Base-by-base conservation (phyloP, 495 filamentous ascomycete species). In the Trichoderma orchidacearum region DNA sequence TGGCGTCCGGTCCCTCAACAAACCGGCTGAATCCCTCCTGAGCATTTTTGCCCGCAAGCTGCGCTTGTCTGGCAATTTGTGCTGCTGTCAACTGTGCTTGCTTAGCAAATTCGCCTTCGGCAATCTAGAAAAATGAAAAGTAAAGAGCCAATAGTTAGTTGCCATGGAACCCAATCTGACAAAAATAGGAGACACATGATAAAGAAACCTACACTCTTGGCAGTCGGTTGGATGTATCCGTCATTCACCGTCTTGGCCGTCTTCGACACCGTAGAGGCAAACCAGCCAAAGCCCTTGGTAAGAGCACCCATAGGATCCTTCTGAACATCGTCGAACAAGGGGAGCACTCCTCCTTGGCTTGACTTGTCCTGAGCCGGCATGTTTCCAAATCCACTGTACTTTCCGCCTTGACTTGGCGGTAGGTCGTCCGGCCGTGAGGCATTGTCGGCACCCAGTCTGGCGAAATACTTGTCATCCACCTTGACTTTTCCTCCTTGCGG, bases 281-380 rank as follows among this genome's bases (percentile, higher is more conserved):
- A 92, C 87, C 94, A 96, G 1, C 94, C 91, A 62, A 96, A 91
- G 5, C 93, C 86, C 71, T 95, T 96, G 27, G 80, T 89, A 62
- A 98, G 66, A 50, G 91, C 89, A 0, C 81, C 90, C 56, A 97
- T 77, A 2, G 94, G 90, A 68, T 98, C 93, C 61, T 85, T 86
- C 69, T 92, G 87, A 61, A 96, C 81, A 32, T 96, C 90, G 55
- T 94, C 85, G 23, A 91, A 67, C 1, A 80, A 81, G 0, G 84
- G 87, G 17, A 84, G 62, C 30, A 34, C 36, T 0, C 57, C 67
- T 15, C 63, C 70, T n/a, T 71, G 68, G 7, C 63, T 61, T 51
- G 69, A 59, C 63, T 59, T 67, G 45, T 76, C 62, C 51, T 73
- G 66, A 45, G 70, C 65, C 30, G 85, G 73, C 15, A 79, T 84